Evolutionary conservation across 805 yeast species (phyloP).

Genomic region (Priceomyces fermenticarens): DNA sequence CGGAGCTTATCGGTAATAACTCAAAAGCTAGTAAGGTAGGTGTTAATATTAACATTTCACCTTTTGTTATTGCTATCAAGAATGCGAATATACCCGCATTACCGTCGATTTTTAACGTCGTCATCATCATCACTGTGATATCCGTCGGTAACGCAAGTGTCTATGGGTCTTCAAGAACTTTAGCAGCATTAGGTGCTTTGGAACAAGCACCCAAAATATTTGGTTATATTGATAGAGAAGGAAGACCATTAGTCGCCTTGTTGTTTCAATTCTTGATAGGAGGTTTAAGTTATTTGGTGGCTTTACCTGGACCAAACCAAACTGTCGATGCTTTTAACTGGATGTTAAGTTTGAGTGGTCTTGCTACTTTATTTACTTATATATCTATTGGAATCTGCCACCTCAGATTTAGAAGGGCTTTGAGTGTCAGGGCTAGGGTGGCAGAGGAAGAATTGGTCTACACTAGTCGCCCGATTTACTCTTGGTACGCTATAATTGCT

Average conservation of each 20-base stretch:
- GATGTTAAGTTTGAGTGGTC: conserved; percentile 39
- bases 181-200: conserved; percentile 66
- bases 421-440: conserved; percentile 28
- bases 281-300: conserved; percentile 59
- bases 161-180: conserved; percentile 69
- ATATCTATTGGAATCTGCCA: conserved; percentile 38
- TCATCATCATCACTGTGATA: conserved; percentile 65
- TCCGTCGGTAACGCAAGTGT: conserved; percentile 78
- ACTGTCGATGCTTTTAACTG: conserved; percentile 29
- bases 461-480: conserved; percentile 46
- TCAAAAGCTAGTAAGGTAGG: conserved; percentile 18
- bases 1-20: conserved; percentile 46
- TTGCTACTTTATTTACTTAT: conserved; percentile 42
- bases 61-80: conserved; percentile 69
- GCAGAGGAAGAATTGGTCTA: conserved; percentile 32
- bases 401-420: conserved; percentile 39
- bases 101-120: conserved; percentile 73
- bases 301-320: conserved; percentile 30
- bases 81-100: conserved; percentile 60
- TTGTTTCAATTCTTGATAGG: conserved; percentile 33
- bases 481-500: conserved; percentile 48
- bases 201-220: conserved; percentile 57
- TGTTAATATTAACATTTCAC: conserved; percentile 54
- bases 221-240: conserved; percentile 37
- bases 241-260: conserved; percentile 41